Conservation (phyloP, 2,329 filamentous ascomycete species). For the Exophiala viscosa region DNA sequence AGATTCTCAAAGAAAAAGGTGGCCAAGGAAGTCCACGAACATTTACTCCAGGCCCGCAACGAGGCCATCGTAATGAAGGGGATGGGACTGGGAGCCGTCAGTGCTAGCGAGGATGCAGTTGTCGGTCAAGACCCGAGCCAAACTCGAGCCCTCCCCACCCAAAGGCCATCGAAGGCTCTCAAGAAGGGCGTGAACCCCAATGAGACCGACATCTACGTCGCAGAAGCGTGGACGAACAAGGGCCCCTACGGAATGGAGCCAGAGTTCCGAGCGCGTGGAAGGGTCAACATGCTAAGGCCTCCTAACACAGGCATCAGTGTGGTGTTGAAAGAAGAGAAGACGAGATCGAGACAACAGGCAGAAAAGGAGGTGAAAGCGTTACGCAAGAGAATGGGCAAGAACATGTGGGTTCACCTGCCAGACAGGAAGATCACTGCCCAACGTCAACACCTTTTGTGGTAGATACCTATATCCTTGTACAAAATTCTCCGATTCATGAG, state of each 20-base stretch:
- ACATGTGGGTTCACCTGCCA: conserved; percentile 79
- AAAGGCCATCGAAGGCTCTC: conserved; percentile 57
- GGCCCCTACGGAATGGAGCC: conserved; percentile 59
- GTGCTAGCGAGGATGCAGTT: neutral
- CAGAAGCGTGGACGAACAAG: conserved; percentile 87
- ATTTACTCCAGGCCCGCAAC: conserved; percentile 77
- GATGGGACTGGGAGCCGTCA: conserved; percentile 64
- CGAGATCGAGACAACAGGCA: conserved; percentile 72
- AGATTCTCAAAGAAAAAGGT: conserved; percentile 92
- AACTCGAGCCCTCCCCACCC: conserved; percentile 24
- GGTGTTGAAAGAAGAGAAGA: conserved; percentile 89
- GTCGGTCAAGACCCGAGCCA: conserved; percentile 20
- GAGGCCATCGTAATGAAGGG: conserved; percentile 73
- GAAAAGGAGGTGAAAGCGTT: conserved; percentile 74
- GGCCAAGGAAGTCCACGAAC: conserved; percentile 71
- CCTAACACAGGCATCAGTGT: conserved; percentile 74
- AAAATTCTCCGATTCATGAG: neutral
- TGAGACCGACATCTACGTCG: conserved; percentile 83
- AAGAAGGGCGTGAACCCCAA: conserved; percentile 67
- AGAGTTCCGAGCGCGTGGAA: conserved; percentile 73
- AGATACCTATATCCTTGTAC: conserved; percentile 30
- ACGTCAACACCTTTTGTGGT: conserved; percentile 91
- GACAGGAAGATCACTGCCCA: conserved; percentile 80
- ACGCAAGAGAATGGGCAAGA: conserved; percentile 67
- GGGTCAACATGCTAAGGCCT: conserved; percentile 63